Evolutionary conservation across 768 basidiomycete genomes (phyloP), one percentile per base, ranked within the genome.

Genomic region (Agaricus sinodeliciosus): DNA sequence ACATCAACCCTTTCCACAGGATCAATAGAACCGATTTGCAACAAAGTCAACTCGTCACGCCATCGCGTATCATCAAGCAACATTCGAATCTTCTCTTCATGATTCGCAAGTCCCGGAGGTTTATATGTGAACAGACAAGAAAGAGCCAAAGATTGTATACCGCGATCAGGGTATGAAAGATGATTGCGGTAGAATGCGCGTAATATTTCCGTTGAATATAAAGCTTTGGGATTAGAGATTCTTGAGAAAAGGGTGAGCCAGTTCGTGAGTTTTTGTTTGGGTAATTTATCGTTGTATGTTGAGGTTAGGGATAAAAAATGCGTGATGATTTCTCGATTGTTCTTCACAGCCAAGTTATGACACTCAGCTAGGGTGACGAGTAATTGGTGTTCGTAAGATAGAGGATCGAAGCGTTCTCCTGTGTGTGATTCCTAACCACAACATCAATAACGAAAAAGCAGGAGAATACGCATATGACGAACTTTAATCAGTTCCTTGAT

Each of bases 221-320:
- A 71, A 0, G 92, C 90, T 69, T 91, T 95, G n/a, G 94, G 95
- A 62, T 97, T 98, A 59, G 72, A 71, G 64, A 99, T 90, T 64
- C 94, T 95, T 46, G 89, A 78, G 67, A 97, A 90, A 9, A 98
- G 76, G 16, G 79, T 79, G 25, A 98, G 80, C 84, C 90, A 98
- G 0, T 80, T 74, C 13, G 69, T 69, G 9, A 96, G 78, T 62
- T 84, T 86, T 26, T 74, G 66, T 40, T 82, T 83, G 2, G 82
- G 68, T 6, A 87, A 66, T 42, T 71, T 75, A 3, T 71, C 55
- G 3, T 61, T 60, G 46, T 70, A 66, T 36, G 27, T 50, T 12
- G 70, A 70, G 28, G 70, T 73, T 42, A 80, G 60, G 54, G 66
- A 46, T 58, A 97, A 73, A 72, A 97, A 96, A 51, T 87, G 76